These are phyloP conservation scores for Betula pendula DNA, from an alignment of 306 rosid species.

Conservation along the genomic window DNA sequence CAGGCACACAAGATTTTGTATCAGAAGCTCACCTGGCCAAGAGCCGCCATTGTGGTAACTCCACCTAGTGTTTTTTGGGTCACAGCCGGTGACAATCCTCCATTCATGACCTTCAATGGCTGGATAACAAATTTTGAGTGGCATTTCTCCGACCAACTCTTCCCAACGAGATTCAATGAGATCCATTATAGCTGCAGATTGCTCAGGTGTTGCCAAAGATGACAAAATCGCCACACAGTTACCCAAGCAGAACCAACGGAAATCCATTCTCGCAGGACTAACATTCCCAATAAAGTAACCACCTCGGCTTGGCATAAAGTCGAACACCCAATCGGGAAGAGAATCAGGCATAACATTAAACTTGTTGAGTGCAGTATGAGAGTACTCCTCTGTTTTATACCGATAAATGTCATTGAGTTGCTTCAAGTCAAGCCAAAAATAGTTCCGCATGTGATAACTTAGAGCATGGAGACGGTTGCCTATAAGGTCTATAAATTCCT, in stretches of 20 bases:
- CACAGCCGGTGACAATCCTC: constrained; percentile 37
- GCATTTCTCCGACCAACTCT: constrained; percentile 44
- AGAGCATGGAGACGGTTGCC: constrained; percentile 37
- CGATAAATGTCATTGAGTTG: constrained; percentile 42
- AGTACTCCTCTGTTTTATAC: constrained; percentile 47
- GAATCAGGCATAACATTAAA: constrained; percentile 47
- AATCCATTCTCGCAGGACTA: constrained; percentile 46
- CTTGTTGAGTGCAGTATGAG: constrained; percentile 45
- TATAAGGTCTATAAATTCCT: constrained; percentile 32
- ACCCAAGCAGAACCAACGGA: constrained; percentile 45
- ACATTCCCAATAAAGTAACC: constrained; percentile 46
- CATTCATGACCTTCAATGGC: constrained; percentile 33
- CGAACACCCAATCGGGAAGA: constrained; percentile 42
- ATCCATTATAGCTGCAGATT: constrained; percentile 42
- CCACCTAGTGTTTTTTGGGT: constrained; percentile 45
- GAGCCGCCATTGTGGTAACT: constrained; percentile 51
- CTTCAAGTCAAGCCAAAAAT: constrained; percentile 41
- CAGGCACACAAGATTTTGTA: not conserved
- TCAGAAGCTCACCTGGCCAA: constrained; percentile 38
- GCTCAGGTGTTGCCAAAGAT: constrained; percentile 40
- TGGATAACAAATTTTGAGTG: constrained; percentile 39
- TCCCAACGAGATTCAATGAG: constrained; percentile 42
- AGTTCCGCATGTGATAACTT: constrained; percentile 36
- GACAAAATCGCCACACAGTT: constrained; percentile 42
- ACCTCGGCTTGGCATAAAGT: constrained; percentile 40